A percentile compares a stretch with the other conserved stretches of the same genome.
Evolutionary conservation across 164 flowering plant species (phyloP).

Genomic region (Protea cynaroides): DNA sequence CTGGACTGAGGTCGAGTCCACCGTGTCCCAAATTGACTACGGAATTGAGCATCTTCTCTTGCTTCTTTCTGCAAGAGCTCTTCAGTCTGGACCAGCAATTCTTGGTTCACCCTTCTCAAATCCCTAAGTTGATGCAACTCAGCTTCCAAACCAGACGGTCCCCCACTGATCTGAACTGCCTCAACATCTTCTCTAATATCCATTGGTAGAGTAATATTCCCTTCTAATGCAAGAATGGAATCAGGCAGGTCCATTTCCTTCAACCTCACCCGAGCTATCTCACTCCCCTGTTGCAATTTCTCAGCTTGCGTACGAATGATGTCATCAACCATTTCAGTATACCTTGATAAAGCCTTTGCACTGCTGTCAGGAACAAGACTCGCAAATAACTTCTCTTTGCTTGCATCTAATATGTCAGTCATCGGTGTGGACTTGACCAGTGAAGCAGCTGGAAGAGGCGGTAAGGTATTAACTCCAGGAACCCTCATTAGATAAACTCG

Average conservation of each 20-base stretch:
- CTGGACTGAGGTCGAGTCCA: slow-evolving; percentile 95
- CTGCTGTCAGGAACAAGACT: slow-evolving; percentile 93
- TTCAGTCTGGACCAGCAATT: slow-evolving; percentile 81
- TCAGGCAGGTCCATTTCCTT: slow-evolving; percentile 99
- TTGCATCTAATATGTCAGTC: slow-evolving; percentile 87
- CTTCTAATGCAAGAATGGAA: slow-evolving; percentile 90
- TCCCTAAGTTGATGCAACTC: slow-evolving; percentile 92
- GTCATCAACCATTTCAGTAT: slow-evolving; percentile 97
- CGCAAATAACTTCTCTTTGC: slow-evolving; percentile 87
- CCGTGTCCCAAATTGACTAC: slow-evolving; percentile 85
- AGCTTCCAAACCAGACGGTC: slow-evolving; percentile 86
- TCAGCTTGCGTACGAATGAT: slow-evolving; percentile 90
- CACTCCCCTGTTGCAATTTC: slow-evolving; percentile 91
- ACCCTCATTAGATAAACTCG: slow-evolving; percentile 98
- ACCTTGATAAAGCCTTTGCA: slow-evolving; percentile 91
- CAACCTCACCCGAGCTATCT: slow-evolving; percentile 83
- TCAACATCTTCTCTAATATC: slow-evolving; percentile 92
- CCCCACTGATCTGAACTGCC: slow-evolving; percentile 95
- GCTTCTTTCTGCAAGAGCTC: slow-evolving; percentile 96
- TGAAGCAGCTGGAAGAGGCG: slow-evolving; percentile 76
- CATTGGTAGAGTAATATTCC: slow-evolving; percentile 58
- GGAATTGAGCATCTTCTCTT: slow-evolving; percentile 84
- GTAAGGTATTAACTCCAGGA: slow-evolving; percentile 66
- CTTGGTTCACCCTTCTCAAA: slow-evolving; percentile 90
- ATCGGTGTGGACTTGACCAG: slow-evolving; percentile 80